Percentiles rank a stretch among this genome's conserved stretches.
Evolutionary conservation across 2,329 filamentous ascomycete species (phyloP).

Genomic region (Colletotrichum sublineola): DNA sequence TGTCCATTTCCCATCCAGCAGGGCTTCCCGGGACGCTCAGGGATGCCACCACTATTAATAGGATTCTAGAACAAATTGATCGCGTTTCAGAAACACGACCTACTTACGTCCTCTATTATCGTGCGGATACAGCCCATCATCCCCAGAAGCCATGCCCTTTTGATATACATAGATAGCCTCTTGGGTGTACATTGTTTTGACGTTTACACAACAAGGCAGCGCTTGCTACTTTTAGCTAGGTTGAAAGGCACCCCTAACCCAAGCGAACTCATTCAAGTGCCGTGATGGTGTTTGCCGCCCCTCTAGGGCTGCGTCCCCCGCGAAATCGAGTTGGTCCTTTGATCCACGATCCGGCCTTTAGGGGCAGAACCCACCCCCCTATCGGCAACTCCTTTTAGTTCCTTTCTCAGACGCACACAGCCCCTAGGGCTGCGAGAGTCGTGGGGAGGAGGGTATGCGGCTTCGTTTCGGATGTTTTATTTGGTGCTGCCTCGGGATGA

Average conservation of each 20-base stretch:
- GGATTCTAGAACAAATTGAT: slow-evolving; percentile 40
- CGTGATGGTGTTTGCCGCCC: slow-evolving; percentile 3
- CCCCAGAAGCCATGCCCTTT: neutral
- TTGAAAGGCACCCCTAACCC: neutral
- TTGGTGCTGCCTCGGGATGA: neutral
- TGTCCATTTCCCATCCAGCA: slow-evolving; percentile 22
- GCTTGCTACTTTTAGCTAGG: neutral
- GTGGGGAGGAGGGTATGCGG: slow-evolving; percentile 1
- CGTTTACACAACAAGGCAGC: neutral
- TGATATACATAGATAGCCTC: neutral
- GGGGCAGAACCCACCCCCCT: slow-evolving; percentile 30
- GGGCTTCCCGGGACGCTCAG: slow-evolving; percentile 24
- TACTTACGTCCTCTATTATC: slow-evolving; percentile 25
- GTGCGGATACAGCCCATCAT: slow-evolving; percentile 11
- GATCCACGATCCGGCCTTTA: slow-evolving; percentile 3
- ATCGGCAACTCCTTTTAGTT: neutral
- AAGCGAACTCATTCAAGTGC: neutral
- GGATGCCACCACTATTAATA: slow-evolving; percentile 41
- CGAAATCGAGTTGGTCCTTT: slow-evolving; percentile 9
- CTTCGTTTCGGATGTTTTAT: neutral
- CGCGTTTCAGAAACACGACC: slow-evolving; percentile 39
- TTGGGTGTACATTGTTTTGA: neutral
- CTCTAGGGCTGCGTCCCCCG: slow-evolving; percentile 22
- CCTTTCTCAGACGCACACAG: neutral
- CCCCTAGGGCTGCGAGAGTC: neutral